Evolutionary conservation across 768 basidiomycete species (phyloP).

Genomic region (Pholiota molesta): DNA sequence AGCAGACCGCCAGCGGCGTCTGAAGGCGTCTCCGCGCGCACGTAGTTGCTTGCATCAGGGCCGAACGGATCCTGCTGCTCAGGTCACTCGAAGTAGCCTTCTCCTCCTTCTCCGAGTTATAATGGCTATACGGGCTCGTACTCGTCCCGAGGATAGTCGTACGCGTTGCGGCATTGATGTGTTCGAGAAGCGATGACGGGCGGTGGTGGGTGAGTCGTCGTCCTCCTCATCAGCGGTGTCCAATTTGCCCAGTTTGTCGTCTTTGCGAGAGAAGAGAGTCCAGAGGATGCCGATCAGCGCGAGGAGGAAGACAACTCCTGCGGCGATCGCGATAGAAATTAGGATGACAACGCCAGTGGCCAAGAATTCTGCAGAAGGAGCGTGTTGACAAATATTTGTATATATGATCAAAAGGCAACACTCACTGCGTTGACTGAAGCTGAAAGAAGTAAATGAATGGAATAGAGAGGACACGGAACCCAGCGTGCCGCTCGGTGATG

Average conservation of each 20-base stretch:
- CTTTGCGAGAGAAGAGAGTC: conserved; percentile 84
- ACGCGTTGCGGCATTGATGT: conserved; percentile 89
- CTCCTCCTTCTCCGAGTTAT: conserved; percentile 59
- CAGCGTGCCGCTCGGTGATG: conserved; percentile 62
- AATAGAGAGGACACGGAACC: conserved; percentile 81
- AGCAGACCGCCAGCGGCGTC: conserved; percentile 68
- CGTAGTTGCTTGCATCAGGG: conserved; percentile 75
- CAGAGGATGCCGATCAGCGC: conserved; percentile 85
- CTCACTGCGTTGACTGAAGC: conserved; percentile 73
- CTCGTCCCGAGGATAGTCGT: conserved; percentile 70
- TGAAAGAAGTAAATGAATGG: conserved; percentile 78
- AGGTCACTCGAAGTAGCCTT: conserved; percentile 32
- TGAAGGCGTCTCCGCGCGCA: conserved; percentile 81
- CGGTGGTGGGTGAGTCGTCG: conserved; percentile 78
- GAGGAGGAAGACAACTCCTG: conserved; percentile 89
- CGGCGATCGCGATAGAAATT: conserved; percentile 95
- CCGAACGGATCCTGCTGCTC: conserved; percentile 61
- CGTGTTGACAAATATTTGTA: conserved; percentile 6
- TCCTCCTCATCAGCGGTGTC: conserved; percentile 72
- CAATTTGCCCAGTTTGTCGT: conserved; percentile 68
- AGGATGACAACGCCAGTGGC: conserved; percentile 93
- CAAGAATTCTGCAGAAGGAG: conserved; percentile 65
- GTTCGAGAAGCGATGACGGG: conserved; percentile 86
- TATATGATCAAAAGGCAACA: conserved; percentile 14
- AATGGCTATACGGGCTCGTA: conserved; percentile 38